Base-by-base conservation (phyloP, 305 asterid species). In the Withania somnifera region DNA sequence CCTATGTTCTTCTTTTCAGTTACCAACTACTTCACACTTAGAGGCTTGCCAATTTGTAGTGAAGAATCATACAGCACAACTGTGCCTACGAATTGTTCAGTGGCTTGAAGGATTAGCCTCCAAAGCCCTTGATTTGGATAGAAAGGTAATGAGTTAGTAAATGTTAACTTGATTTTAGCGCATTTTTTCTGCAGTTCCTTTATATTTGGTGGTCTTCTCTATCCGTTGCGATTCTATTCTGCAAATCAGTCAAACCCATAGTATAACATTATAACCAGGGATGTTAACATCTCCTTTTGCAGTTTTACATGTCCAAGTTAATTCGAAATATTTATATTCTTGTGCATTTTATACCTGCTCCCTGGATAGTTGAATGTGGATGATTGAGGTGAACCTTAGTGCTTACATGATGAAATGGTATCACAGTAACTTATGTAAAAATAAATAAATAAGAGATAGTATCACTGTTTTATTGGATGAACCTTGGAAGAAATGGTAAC, bases 51-150 rank as follows among this genome's bases (percentile, higher is more conserved):
- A 93, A 83, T 96, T 91, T 85, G 98, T 94, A 83, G 78, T 87
- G 36, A 88, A 26, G 83, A 85, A 93, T 91, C 97, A 92, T 83
- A 91, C 92, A 51, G 97, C 98, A 8, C 97, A 96, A 83, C 88
- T 94, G 79, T 94, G 99, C 88, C 92, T 94, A 81, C 90, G 99
- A 84, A 91, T 96, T 87, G 95, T 94, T 88, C 97, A 94, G 84
- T 96, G 99, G 99, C 97, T 96, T 78, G 99, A 96, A 89, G 98
- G 92, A 83, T 89, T 96, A 88, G 95, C 98, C 32, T 96, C 98
- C 84, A 94, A 91, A 87, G 92, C 95, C 61, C 97, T 96, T 83
- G 98, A 94, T 87, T 94, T 94, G 88, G 98, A 93, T 71, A 91
- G 83, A 83, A 90, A 93, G 98, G 99, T 96, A 90, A 75, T 66